These are phyloP conservation scores for Magnusiomyces fungicola DNA, from an alignment of 1,139 yeast species.

Conservation along the genomic window DNA sequence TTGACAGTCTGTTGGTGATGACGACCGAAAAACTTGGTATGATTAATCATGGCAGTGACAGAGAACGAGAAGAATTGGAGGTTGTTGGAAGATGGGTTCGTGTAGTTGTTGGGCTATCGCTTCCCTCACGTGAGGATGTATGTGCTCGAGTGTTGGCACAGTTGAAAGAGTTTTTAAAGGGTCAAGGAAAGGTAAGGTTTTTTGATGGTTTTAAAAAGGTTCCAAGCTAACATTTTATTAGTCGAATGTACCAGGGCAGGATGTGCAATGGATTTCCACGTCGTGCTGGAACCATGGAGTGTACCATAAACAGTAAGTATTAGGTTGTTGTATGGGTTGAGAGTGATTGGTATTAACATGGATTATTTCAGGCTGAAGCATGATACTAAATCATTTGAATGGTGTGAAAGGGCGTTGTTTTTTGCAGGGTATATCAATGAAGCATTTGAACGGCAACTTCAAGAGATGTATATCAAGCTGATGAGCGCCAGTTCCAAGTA, in stretches of 20 bases:
- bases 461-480: constrained; percentile 14
- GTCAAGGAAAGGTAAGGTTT: constrained; percentile 2
- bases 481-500: constrained; percentile 10
- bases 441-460: constrained; percentile 16
- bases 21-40: constrained; percentile 10
- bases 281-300: constrained; percentile 18
- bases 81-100: constrained; percentile 13
- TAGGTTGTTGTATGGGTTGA: neutral
- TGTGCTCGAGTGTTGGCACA: constrained; percentile 12
- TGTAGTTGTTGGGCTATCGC: constrained; percentile 13
- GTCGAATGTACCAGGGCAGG: constrained; percentile 12
- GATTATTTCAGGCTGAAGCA: constrained; percentile 11
- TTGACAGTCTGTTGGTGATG: constrained; percentile 12
- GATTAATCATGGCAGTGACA: constrained; percentile 7
- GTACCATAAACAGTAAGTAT: constrained; percentile 16
- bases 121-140: constrained; percentile 13
- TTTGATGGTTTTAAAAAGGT: neutral
- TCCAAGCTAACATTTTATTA: neutral
- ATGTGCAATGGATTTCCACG: constrained; percentile 17
- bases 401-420: constrained; percentile 16
- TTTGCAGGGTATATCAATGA: constrained; percentile 16
- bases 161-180: constrained; percentile 12
- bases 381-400: constrained; percentile 12
- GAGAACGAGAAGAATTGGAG: constrained; percentile 5
- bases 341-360: neutral